Evolutionary conservation across 345 rosid species (phyloP).

Genomic region (Citrus hindsii): DNA sequence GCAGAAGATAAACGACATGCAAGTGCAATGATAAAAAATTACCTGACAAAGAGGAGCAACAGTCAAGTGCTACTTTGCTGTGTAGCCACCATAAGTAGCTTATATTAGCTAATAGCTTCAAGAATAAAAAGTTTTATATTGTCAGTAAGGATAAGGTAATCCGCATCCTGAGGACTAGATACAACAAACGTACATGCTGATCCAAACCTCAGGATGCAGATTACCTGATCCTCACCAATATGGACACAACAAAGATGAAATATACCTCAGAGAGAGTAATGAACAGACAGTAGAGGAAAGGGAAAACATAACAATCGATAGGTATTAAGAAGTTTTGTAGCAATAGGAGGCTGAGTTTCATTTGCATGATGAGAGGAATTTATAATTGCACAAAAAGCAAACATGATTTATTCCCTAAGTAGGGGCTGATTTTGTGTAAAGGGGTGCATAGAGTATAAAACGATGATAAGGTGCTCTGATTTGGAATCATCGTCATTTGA

Average conservation of each 20-base stretch:
- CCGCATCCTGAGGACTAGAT: constrained; percentile 58
- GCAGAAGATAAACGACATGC: background rate
- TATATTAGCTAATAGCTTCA: background rate
- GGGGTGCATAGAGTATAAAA: constrained; percentile 30
- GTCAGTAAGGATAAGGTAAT: constrained; percentile 51
- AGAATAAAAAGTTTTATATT: constrained; percentile 11
- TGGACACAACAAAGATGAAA: background rate
- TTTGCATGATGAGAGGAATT: constrained; percentile 30
- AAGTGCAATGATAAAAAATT: background rate
- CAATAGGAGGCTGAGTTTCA: constrained; percentile 10
- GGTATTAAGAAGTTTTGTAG: background rate
- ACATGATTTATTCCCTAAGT: constrained; percentile 22
- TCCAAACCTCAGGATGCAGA: constrained; percentile 85
- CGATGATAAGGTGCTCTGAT: constrained; percentile 32
- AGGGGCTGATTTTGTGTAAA: background rate
- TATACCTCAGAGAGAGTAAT: background rate
- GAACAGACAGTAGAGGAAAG: background rate
- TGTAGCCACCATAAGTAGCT: background rate
- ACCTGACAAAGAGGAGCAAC: background rate
- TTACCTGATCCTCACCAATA: constrained; percentile 50
- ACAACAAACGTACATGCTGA: constrained; percentile 10
- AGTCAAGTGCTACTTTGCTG: background rate
- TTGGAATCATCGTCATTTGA: constrained; percentile 25
- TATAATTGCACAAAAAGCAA: constrained; percentile 34
- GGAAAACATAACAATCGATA: background rate